These are phyloP conservation scores for Punica granatum DNA, from an alignment of 345 rosid species.

Conservation along the genomic window DNA sequence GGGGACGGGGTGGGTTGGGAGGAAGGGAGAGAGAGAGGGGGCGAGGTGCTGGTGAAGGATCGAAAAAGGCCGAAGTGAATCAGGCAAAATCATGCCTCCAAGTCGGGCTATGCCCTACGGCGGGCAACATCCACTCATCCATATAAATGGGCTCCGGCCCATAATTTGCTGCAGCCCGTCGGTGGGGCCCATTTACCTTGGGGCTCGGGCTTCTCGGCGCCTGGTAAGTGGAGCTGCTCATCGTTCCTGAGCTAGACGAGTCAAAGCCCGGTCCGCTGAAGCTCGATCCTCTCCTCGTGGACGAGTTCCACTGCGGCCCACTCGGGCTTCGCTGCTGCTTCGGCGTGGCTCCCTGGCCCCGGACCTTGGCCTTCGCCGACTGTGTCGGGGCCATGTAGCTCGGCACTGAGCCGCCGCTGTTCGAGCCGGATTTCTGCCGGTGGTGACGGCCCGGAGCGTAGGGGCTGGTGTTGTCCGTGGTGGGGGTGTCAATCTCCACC, in stretches of 20 bases:
- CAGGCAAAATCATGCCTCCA: constrained; percentile 48
- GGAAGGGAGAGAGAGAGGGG: too few relatives aligned
- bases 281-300: constrained; percentile 40
- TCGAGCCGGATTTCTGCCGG: constrained; percentile 22
- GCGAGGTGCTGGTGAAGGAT: too few relatives aligned
- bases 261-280: constrained; percentile 42
- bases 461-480: constrained; percentile 27
- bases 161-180: constrained; percentile 22
- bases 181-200: constrained; percentile 20
- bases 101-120: constrained; percentile 23
- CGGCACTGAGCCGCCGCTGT: constrained; percentile 44
- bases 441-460: constrained; percentile 24
- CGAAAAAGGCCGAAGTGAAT: background rate
- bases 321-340: constrained; percentile 40
- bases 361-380: constrained; percentile 81
- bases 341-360: constrained; percentile 28
- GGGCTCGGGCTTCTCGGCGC: constrained; percentile 62
- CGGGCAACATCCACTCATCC: constrained; percentile 41
- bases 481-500: constrained; percentile 55
- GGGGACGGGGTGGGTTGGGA: too few relatives aligned
- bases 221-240: constrained; percentile 28
- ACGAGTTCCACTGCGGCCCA: constrained; percentile 68
- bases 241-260: constrained; percentile 68
- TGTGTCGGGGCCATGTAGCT: constrained; percentile 90
- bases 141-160: constrained; percentile 35